Evolutionary conservation across 2,329 filamentous ascomycete genomes (phyloP), one percentile per base, ranked within the genome.

Genomic region (Ceratocystis colombiana): DNA sequence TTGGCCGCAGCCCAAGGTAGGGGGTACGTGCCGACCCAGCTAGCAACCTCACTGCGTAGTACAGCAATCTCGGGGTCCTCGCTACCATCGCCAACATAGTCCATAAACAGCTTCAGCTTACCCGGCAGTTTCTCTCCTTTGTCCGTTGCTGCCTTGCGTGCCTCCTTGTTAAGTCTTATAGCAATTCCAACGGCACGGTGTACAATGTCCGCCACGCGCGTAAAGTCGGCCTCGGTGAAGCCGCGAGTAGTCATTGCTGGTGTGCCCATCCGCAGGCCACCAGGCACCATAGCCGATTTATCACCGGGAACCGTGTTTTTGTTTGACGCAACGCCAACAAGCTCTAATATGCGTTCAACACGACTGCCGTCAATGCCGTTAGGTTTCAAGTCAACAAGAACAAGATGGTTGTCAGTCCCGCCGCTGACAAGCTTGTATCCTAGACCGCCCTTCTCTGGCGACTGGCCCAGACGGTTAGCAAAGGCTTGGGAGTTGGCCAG

Each of bases 241-340:
- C 93, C 94, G 68, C 94, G 86, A 20, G 90, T 96, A 25, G 94
- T 97, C 94, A 99, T 99, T 71, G 94, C 94, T 0, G 94, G 94
- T 0, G 93, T 94, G 66, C 94, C 94, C 78, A 99, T 92, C 70
- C 94, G 88, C 70, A 99, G 82, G 70, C 94, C 94, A 70, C 93
- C 93, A 15, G 94, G 94, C 70, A 93, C 90, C 73, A 99, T 84
- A 0, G 94, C 94, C 0, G 91, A 96, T 74, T 88, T 90, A 78
- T 99, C 94, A 55, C 93, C 94, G 0, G 94, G 94, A 0, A 96
- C 93, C 6, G 94, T 96, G 79, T 99, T 99, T 83, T 99, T 99
- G 82, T 99, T 99, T 74, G 89, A 88, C n/a, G 94, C 94, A 64
- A 97, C 93, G 72, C 93, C 93, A 70, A 95, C 90, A 61, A 96